Base-by-base conservation (phyloP, 2,329 filamentous ascomycete genomes). In the Ophiostoma triangulosporum region DNA sequence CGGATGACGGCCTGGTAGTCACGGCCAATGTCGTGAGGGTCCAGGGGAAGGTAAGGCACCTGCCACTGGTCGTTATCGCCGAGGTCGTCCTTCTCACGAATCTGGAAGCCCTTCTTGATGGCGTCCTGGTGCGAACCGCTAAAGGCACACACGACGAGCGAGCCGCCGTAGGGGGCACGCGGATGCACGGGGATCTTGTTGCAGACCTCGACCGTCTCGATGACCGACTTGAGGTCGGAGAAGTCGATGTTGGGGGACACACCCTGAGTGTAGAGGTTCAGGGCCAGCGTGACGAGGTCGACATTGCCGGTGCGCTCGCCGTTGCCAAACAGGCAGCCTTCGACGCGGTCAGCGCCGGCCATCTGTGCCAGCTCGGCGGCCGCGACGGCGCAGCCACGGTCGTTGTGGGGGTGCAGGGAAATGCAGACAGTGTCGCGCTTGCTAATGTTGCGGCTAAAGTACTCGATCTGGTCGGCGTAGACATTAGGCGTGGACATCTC, bases 1-100 rank as follows among this genome's bases (percentile, higher is more conserved):
- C 91, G 86, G 65, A 97, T 97, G 65, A 97, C 86, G 56, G 91
- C 91, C 70, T 97, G 90, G 77, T 97, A 97, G n/a, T 84, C 96
- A 55, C 91, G 83, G 50, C 91, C 91, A 59, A 97, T 95, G 64
- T 97, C 91, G 64, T 86, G 77, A 5, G 91, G 91, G 64, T 97
- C 91, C 62, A 97, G 78, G 12, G 91, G 91, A 49, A 97, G 83
- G 65, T 97, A 97, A 0, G 91, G 91, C 36, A 96, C 77, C 61
- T 86, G 73, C 91, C 91, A 97, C 38, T 70, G 73, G 63, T 83
- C 80, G 54, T 91, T 80, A 64, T 77, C 72, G 5, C 69, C 72
- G 46, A 76, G 73, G 52, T 74, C 76, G 1, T 75, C 68, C 45
- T 74, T 69, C 64, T 89, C 77, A 56, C 91, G 84, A 38, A 74